Evolutionary conservation across 2,329 filamentous ascomycete genomes (phyloP).

Genomic region (Clonostachys solani): DNA sequence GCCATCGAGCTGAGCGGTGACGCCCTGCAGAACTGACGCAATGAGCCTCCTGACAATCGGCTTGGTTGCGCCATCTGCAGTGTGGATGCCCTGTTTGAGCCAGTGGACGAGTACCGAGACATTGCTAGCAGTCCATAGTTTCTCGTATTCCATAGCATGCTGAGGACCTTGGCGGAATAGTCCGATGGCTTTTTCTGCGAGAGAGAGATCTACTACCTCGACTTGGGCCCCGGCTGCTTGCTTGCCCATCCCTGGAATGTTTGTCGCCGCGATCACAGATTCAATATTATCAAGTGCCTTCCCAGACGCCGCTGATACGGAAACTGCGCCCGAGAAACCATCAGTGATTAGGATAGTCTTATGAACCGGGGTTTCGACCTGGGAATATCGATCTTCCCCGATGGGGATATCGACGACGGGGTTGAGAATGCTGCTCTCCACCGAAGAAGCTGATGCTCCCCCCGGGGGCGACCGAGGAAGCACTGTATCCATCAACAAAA

Average conservation of each 20-base stretch:
- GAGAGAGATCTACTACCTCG: slow-evolving; percentile 57
- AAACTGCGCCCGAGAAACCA: slow-evolving; percentile 64
- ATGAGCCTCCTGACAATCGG: slow-evolving; percentile 64
- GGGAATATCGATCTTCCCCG: slow-evolving; percentile 57
- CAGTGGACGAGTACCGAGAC: slow-evolving; percentile 61
- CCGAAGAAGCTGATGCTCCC: slow-evolving; percentile 22
- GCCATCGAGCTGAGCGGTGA: slow-evolving; percentile 43
- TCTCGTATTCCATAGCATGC: slow-evolving; percentile 69
- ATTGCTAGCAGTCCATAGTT: slow-evolving; percentile 69
- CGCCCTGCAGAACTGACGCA: slow-evolving; percentile 57
- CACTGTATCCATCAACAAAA: slow-evolving; percentile 52
- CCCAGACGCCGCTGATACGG: slow-evolving; percentile 39
- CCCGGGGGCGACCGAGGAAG: slow-evolving; percentile 13
- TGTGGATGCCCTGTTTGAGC: slow-evolving; percentile 49
- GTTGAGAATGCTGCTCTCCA: slow-evolving; percentile 67
- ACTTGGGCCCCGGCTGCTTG: slow-evolving; percentile 36
- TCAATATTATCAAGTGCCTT: slow-evolving; percentile 29
- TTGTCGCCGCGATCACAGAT: slow-evolving; percentile 51
- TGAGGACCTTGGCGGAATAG: slow-evolving; percentile 65
- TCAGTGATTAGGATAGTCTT: slow-evolving; percentile 71
- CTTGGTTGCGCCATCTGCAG: slow-evolving; percentile 47
- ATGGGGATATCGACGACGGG: slow-evolving; percentile 70
- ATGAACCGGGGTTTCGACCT: slow-evolving; percentile 79
- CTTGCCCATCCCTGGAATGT: slow-evolving; percentile 43
- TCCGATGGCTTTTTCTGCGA: slow-evolving; percentile 58